phyloP scores from a whole-genome alignment of 352 stramenopile species.

The Phytophthora sansomeana region DNA sequence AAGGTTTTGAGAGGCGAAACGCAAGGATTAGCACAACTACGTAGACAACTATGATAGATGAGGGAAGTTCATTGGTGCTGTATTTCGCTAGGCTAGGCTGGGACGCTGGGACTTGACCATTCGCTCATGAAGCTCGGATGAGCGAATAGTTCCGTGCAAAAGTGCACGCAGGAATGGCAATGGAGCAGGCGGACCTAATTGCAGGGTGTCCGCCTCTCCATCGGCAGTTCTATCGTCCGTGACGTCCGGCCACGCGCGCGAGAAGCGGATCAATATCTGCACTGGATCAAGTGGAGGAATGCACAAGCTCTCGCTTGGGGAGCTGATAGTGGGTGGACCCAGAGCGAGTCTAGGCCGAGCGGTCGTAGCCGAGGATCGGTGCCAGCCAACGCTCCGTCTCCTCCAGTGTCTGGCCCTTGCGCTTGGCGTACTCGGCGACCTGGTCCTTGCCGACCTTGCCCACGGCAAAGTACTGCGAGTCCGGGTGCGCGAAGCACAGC shows the following conservation, averaged over 20 bases:
- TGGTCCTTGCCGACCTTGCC: slow-evolving; percentile 98
- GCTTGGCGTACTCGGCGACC: slow-evolving; percentile 93
- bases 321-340: not conserved
- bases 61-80: too few species aligned
- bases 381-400: slow-evolving; percentile 95
- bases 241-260: slow-evolving; percentile 5
- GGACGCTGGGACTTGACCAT: slow-evolving; percentile 28
- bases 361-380: slow-evolving; percentile 97
- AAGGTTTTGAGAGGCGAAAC: slow-evolving; percentile 7
- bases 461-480: slow-evolving; percentile 97
- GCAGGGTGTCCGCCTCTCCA: slow-evolving; percentile 31
- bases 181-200: slow-evolving; percentile 30
- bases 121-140: slow-evolving; percentile 32
- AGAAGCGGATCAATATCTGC: slow-evolving; percentile 1
- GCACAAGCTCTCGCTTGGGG: not conserved
- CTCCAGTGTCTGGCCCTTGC: slow-evolving; percentile 92
- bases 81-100: not conserved
- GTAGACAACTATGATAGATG: not conserved
- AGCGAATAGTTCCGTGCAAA: slow-evolving; percentile 37
- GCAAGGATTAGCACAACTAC: not conserved
- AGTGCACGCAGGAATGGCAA: slow-evolving; percentile 39
- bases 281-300: not conserved
- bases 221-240: slow-evolving; percentile 38
- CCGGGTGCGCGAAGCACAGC: slow-evolving; percentile 96
- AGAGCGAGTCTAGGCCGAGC: slow-evolving; percentile 32